Conservation (phyloP, 441 rosid species). For the Adansonia gregorii region DNA sequence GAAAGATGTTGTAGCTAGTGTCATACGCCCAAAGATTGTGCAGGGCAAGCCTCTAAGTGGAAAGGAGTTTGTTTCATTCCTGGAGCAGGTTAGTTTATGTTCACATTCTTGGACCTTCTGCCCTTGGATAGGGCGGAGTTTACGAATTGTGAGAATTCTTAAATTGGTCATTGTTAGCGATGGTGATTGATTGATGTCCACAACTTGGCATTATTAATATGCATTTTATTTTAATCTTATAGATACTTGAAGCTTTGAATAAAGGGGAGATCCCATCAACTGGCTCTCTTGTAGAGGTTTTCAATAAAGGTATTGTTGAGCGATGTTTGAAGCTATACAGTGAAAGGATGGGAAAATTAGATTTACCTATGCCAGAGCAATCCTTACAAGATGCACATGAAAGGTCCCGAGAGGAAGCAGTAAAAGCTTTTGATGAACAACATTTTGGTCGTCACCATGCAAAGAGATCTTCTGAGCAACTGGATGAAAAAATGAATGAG, state of each 20-base stretch:
- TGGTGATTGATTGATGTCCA: constrained; percentile 9
- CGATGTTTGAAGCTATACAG: constrained; percentile 79
- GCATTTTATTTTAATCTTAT: constrained; percentile 37
- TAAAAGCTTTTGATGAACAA: constrained; percentile 76
- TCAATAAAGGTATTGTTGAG: constrained; percentile 90
- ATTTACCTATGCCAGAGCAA: constrained; percentile 69
- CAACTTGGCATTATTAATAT: constrained; percentile 6
- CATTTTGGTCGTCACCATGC: constrained; percentile 98
- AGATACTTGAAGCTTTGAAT: constrained; percentile 96
- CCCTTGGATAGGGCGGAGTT: constrained; percentile 4
- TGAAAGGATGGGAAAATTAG: constrained; percentile 63
- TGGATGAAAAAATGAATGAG: constrained; percentile 82
- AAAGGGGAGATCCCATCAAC: constrained; percentile 99
- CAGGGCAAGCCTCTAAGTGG: constrained; percentile 86
- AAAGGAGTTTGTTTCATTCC: constrained; percentile 87
- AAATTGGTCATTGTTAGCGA: constrained; percentile 9
- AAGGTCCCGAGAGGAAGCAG: constrained; percentile 56
- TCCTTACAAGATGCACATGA: constrained; percentile 70
- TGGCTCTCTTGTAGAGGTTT: constrained; percentile 96
- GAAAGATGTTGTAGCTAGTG: constrained; percentile 78
- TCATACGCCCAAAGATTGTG: constrained; percentile 89
- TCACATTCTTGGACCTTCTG: background rate
- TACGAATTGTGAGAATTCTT: background rate
- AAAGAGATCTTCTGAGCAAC: constrained; percentile 71
- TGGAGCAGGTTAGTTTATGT: constrained; percentile 72